Conservation (phyloP, 805 yeast species). For the Danielia reshetovae region DNA sequence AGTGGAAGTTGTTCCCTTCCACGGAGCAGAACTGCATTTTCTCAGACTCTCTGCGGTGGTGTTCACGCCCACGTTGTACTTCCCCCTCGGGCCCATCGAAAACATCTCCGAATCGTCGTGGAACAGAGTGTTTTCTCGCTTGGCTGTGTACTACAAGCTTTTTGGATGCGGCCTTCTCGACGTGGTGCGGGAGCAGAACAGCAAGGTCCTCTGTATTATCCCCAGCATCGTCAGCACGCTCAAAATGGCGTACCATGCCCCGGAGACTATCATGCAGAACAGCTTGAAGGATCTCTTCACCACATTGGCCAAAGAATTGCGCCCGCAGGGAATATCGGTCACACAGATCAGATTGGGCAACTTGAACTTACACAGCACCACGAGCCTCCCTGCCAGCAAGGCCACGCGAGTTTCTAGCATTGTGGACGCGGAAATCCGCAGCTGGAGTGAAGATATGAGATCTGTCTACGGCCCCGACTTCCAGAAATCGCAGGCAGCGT, state of each 20-base stretch:
- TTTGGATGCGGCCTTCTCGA: conserved; percentile 53
- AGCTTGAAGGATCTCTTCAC: conserved; percentile 37
- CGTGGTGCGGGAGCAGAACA: conserved; percentile 46
- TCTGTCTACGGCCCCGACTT: conserved; percentile 30
- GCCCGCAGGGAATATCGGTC: conserved; percentile 31
- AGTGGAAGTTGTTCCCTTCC: conserved; percentile 55
- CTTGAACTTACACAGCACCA: conserved; percentile 26
- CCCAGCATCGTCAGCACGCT: conserved; percentile 55
- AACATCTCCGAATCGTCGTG: conserved; percentile 49
- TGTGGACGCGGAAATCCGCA: conserved; percentile 33
- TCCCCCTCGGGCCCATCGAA: conserved; percentile 67
- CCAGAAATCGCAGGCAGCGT: conserved; percentile 25
- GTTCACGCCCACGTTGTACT: conserved; percentile 64
- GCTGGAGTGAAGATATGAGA: conserved; percentile 36
- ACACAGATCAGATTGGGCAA: conserved; percentile 42
- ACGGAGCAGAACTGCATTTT: conserved; percentile 52
- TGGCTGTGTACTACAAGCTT: conserved; percentile 47
- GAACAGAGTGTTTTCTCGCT: conserved; percentile 45
- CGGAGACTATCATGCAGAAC: conserved; percentile 53
- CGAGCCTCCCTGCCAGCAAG: conserved; percentile 14
- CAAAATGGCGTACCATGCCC: conserved; percentile 58
- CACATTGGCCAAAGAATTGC: conserved; percentile 32
- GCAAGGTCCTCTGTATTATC: conserved; percentile 46
- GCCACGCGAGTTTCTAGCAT: conserved; percentile 22
- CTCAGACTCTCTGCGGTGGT: conserved; percentile 62